phyloP scores from a whole-genome alignment of 1,284 basidiomycete species.

The Ganoderma lingzhi region DNA sequence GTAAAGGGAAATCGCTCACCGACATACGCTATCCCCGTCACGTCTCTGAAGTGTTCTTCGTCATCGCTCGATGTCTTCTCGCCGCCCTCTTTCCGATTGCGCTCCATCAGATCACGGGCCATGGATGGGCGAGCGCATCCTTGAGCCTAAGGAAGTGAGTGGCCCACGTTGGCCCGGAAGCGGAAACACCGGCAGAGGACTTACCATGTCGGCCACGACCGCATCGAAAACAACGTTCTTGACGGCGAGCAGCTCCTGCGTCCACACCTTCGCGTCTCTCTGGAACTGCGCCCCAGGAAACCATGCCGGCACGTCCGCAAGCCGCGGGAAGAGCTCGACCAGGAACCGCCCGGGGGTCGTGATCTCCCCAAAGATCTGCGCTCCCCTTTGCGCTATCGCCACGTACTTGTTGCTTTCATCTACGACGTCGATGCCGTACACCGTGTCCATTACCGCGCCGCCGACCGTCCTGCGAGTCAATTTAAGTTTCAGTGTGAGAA shows the following conservation, averaged over 20 bases:
- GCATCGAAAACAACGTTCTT: slow-evolving; percentile 20
- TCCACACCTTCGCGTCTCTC: slow-evolving; percentile 22
- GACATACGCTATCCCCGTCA: background rate
- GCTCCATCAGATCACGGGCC: background rate
- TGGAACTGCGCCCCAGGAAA: slow-evolving; percentile 27
- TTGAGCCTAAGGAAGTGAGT: background rate
- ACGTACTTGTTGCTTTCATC: slow-evolving; percentile 33
- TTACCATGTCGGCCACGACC: slow-evolving; percentile 18
- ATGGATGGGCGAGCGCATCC: slow-evolving; percentile 1
- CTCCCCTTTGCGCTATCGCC: slow-evolving; percentile 11
- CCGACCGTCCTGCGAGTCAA: slow-evolving; percentile 31
- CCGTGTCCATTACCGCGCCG: slow-evolving; percentile 40
- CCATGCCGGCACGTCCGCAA: slow-evolving; percentile 29
- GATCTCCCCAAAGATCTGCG: slow-evolving; percentile 18
- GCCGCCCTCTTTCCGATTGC: background rate
- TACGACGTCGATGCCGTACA: slow-evolving; percentile 42
- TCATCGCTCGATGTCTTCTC: background rate
- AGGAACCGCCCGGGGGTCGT: slow-evolving; percentile 28
- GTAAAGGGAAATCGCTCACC: background rate
- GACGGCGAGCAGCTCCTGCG: slow-evolving; percentile 11
- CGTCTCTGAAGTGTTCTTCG: slow-evolving; percentile 4
- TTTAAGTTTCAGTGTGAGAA: background rate
- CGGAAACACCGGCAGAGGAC: background rate
- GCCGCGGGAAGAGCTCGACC: slow-evolving; percentile 30
- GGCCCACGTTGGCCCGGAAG: background rate